Base-by-base conservation (phyloP, 2,329 filamentous ascomycete genomes). In the Gaeumannomyces sp. region DNA sequence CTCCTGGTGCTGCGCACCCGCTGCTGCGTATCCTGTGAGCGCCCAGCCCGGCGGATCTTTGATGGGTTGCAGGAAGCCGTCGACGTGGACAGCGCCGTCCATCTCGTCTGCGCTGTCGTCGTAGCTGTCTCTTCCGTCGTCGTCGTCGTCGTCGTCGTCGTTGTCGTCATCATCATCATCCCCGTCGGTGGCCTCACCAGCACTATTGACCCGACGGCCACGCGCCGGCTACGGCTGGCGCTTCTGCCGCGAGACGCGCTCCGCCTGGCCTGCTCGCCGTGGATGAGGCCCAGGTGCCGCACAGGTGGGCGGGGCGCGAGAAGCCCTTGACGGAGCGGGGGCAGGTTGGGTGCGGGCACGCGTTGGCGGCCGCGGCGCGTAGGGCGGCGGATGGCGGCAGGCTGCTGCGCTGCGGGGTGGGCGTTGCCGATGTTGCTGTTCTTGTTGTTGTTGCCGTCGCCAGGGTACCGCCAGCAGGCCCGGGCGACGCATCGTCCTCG, bases 61-160 rank as follows among this genome's bases (percentile, higher is more conserved):
- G 63, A 91, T 80, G 4, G 83, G 81, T 71, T 79, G 78, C 69
- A 92, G 69, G 70, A 89, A 92, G 0, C 89, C 86, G 73, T 92
- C 89, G 1, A 86, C 81, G 69, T 91, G 89, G 27, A 91, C 85
- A 0, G 80, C 88, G 0, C 87, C 89, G 11, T 80, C 69, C 70
- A 86, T 82, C 70, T 87, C 84, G 65, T 81, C 83, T 27, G 77
- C 76, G 38, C 72, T 67, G 27, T 81, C 83, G 27, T 77, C 76
- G 38, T 31, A n/a, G n/a, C 72, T 67, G 27, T 76, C 73, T 28
- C 75, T 75, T 33, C 72, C 68, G 27, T 77, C 73, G 50, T 77
- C 70, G 16, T 71, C 72, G 28, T 65, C 28, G 61, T 57, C 65
- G 29, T 68, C 66, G 33, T 8, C 31, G 31, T 8, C 31, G 31